Evolutionary conservation across 2,329 filamentous ascomycete genomes (phyloP), one percentile per base, ranked within the genome.

Genomic region (Aspergillus ibericus): DNA sequence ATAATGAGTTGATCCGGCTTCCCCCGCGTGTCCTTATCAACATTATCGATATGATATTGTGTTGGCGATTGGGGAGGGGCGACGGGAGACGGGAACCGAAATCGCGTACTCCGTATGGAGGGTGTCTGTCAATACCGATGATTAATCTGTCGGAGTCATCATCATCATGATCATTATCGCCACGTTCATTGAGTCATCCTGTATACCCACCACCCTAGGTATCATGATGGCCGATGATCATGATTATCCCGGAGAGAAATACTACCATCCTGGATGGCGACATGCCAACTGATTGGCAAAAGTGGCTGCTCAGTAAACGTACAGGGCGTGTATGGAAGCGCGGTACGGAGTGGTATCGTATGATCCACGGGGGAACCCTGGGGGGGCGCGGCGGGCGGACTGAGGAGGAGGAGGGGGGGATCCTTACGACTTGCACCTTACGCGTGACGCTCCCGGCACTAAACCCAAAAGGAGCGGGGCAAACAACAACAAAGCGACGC

Each of bases 401-500:
- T 3, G 22, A 25, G 22, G 22, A 25, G 22, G 22, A 25, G 22
- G 22, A 25, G 22, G 22, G 22, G 22, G 22, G 22, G 22, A 27
- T 7, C 25, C 29, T 10, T 32, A 32, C 29, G 3, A 32, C 29
- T 32, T 32, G 29, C 29, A 32, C 10, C 29, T 32, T 32, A 70
- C 69, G 69, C 69, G 70, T 71, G 60, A 66, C 55, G 55, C 58
- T 56, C 59, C 59, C 63, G 60, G 62, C 62, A 53, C 70, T 72
- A 72, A 65, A 52, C 68, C 65, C n/a, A 25, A 67, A 67, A 52
- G 6, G 32, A 42, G 59, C 22, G 22, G 44, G 58, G 18, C 61
- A 58, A 42, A 67, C 69, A 69, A 70, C 67, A 70, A 71, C 69
- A 70, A 68, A 32, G 68, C 63, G 68, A 72, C 67, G 68, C 70